Percentiles rank a stretch among this genome's conserved stretches.
These are phyloP conservation scores for Gonapodya prolifera DNA, from an alignment of 192 early-diverging fungal genomes.

Conservation along the genomic window DNA sequence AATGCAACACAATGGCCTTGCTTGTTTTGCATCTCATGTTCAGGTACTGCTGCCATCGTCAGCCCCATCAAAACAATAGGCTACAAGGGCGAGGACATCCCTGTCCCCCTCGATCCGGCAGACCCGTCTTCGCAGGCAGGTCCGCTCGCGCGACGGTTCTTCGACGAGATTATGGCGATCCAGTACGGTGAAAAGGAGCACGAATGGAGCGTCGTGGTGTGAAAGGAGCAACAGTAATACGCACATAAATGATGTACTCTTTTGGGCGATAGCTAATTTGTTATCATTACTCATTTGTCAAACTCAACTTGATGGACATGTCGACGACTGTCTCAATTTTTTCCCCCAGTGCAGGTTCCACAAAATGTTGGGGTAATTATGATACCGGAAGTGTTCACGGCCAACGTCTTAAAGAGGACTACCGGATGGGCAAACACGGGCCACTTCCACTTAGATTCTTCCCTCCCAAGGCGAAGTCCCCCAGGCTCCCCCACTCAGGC, in stretches of 20 bases:
- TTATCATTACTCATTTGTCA: no score
- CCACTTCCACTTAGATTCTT: background rate
- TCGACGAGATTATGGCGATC: slow-evolving; percentile 77
- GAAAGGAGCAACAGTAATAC: no score
- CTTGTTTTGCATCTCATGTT: slow-evolving; percentile 1
- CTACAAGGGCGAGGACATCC: slow-evolving; percentile 63
- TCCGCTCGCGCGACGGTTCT: slow-evolving; percentile 65
- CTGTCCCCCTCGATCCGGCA: slow-evolving; percentile 76
- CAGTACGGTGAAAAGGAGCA: slow-evolving; percentile 84
- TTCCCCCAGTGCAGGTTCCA: no score
- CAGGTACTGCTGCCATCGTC: slow-evolving; percentile 93
- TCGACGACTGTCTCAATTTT: no score
- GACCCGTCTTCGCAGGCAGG: slow-evolving; percentile 70
- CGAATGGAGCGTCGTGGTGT: slow-evolving; percentile 76
- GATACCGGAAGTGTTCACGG: no score
- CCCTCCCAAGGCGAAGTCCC: background rate
- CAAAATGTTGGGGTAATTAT: no score
- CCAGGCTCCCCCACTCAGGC: background rate
- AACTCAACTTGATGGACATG: no score
- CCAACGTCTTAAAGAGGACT: no score
- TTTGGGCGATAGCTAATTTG: no score
- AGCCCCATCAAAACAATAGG: slow-evolving; percentile 77
- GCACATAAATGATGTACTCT: no score
- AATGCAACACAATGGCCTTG: background rate
- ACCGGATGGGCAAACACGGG: no score